These are phyloP conservation scores for Phytophthora boehmeriae DNA, from an alignment of 352 stramenopile species.

Conservation along the genomic window DNA sequence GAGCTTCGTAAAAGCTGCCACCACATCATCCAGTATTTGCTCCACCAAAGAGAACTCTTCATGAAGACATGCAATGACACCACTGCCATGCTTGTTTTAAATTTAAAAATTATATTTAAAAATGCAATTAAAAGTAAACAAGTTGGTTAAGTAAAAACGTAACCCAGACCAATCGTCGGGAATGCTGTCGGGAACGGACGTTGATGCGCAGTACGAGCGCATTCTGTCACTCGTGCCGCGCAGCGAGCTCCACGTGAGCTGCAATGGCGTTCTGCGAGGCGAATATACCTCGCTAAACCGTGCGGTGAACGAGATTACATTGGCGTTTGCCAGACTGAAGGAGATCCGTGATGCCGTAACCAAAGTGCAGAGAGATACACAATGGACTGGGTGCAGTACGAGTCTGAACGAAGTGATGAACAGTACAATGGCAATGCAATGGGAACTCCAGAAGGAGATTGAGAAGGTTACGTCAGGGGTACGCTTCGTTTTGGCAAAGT, in stretches of 20 bases:
- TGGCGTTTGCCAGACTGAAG: slow-evolving; percentile 19
- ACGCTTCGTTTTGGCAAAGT: not conserved
- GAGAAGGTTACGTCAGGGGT: slow-evolving; percentile 5
- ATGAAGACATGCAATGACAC: no score
- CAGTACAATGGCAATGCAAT: slow-evolving; percentile 16
- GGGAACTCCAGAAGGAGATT: slow-evolving; percentile 13
- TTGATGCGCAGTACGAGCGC: slow-evolving; percentile 26
- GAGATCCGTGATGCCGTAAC: slow-evolving; percentile 35
- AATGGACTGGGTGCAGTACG: slow-evolving; percentile 7
- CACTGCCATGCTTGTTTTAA: no score
- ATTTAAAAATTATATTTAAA: no score
- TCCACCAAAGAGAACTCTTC: no score
- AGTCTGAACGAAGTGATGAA: slow-evolving; percentile 22
- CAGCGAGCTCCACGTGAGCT: slow-evolving; percentile 21
- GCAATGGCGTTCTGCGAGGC: slow-evolving; percentile 22
- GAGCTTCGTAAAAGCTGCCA: no score
- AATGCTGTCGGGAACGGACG: not conserved
- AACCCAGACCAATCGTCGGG: not conserved
- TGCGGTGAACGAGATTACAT: slow-evolving; percentile 7
- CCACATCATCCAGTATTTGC: no score
- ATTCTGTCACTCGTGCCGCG: slow-evolving; percentile 29
- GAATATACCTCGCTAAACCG: slow-evolving; percentile 9
- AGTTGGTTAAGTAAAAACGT: not conserved
- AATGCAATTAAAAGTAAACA: no score
- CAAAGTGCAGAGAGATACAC: slow-evolving; percentile 29